Evolutionary conservation across 345 rosid genomes (phyloP), one percentile per base, ranked within the genome.

Genomic region (Balakata baccata): DNA sequence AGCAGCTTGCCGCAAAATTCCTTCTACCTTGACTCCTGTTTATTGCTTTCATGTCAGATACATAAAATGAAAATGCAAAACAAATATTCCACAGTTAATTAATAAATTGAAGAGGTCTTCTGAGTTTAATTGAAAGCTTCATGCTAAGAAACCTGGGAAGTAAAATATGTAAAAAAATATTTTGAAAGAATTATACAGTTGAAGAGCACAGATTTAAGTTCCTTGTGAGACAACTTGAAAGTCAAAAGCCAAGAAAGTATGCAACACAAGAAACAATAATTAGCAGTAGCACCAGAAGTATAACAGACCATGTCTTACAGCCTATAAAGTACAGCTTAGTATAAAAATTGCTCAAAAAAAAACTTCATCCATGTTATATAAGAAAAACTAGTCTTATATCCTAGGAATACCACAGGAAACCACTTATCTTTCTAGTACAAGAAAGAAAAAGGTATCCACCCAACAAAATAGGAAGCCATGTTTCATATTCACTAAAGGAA

Each of bases 1-100:
- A 46, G 99, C 99, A 78, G 99, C 99, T 84, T 95, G 98, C 75
- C 99, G 86, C 87, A 95, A 83, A 75, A 95, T 90, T 71, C 99
- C 99, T 90, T 95, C 98, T 73, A 86, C 89, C 82, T 81, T 90
- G 78, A 84, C 70, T 80, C 99, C 99, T 95, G 88, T 74, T 72
- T 78, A 64, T 78, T 64, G 61, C 73, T 57, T 75, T 71, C 43
- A 72, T 50, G 74, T 84, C 63, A 88, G 81, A 75, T 75, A 58
- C 51, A 66, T n/a, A n/a, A 56, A 56, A 23, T 43, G 61, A 6
- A 41, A 52, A 52, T 49, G n/a, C 43, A 34, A 62, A 72, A 7
- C 39, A 64, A 13, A 72, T 58, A n/a, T 53, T 41, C 7, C 64
- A 22, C 39, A 11, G 14, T 47, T 61, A 62, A 22, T 43, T n/a